Evolutionary conservation across 2,329 filamentous ascomycete species (phyloP), one percentile per base, ranked within the genome.

Genomic region (Colletotrichum cordylinicola): DNA sequence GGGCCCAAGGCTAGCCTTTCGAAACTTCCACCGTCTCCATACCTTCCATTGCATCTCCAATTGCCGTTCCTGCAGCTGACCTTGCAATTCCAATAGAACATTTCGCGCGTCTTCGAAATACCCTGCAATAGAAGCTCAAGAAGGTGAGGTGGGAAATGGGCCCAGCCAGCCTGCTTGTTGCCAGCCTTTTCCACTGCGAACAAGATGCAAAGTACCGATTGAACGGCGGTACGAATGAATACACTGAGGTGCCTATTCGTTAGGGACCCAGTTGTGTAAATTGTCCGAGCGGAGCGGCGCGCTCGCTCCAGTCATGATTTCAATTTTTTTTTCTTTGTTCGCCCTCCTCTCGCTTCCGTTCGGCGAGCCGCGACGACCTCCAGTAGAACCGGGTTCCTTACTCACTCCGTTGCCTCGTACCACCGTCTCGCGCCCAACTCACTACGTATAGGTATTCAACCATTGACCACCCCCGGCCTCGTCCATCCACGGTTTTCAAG

Each of bases 31-130:
- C 55, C 18, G 73, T 61, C 31, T 68, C 73, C 70, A 75, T 75
- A 68, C 55, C 73, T 75, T 75, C 73, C 66, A 68, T 73, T 75
- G 73, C 73, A 68, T 75, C 52, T 31, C 56, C 70, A 73, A 65
- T 31, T 72, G 70, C 64, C 73, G 73, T 67, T 64, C 21, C 58
- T 70, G 71, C 56, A 33, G 52, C 24, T 60, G 31, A 62, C 52
- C 66, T 68, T 60, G 66, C 21, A 43, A 52, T 61, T 52, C 24
- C 56, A 52, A 62, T 62, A 37, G 67, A 70, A 70, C 56, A 33
- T 33, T 52, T 48, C 12, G 27, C 21, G 43, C 12, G 29, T 61
- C 18, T 61, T 35, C 55, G 27, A 31, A 27, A 24, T 43, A 37
- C 67, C 67, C 67, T 70, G 67, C 29, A 39, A 37, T 55, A 29